A percentile compares a stretch with the other conserved stretches of the same genome.
Evolutionary conservation across 345 rosid genomes (phyloP).

Genomic region (Euphorbia tirucalli): DNA sequence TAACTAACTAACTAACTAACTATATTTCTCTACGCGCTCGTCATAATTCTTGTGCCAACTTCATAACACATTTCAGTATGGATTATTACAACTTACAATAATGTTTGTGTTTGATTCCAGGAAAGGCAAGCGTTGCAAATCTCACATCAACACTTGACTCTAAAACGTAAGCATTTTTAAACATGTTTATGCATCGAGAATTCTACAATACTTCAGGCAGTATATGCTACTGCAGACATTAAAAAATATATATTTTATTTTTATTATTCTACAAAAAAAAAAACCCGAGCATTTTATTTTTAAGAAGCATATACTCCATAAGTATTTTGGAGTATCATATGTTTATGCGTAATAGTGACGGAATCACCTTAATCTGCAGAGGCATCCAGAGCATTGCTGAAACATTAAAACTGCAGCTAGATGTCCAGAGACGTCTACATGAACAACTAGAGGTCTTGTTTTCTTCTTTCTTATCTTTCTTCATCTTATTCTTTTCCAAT

Average conservation of each 20-base stretch:
- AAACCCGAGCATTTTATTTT: neutral
- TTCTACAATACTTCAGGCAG: no score
- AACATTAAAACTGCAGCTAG: constrained; percentile 32
- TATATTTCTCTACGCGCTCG: no score
- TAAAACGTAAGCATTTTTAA: constrained; percentile 4
- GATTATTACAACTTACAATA: no score
- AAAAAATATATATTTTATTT: no score
- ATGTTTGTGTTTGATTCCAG: constrained; percentile 1
- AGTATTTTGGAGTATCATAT: no score
- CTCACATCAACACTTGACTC: neutral
- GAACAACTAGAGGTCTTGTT: constrained; percentile 35
- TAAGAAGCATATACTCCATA: neutral
- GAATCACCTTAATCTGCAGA: constrained; percentile 9
- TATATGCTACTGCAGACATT: no score
- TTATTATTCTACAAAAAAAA: neutral
- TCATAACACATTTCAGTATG: no score
- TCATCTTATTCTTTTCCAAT: neutral
- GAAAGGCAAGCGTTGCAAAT: neutral
- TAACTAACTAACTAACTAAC: no score
- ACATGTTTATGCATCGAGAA: neutral
- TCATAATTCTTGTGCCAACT: no score
- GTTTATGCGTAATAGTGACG: no score
- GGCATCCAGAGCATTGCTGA: constrained; percentile 22
- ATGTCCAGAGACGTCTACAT: constrained; percentile 29
- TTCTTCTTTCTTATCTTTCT: neutral